A percentile compares a stretch with the other conserved stretches of the same genome.
phyloP scores from a whole-genome alignment of 768 basidiomycete genomes.

The Leucocoprinus sp. region DNA sequence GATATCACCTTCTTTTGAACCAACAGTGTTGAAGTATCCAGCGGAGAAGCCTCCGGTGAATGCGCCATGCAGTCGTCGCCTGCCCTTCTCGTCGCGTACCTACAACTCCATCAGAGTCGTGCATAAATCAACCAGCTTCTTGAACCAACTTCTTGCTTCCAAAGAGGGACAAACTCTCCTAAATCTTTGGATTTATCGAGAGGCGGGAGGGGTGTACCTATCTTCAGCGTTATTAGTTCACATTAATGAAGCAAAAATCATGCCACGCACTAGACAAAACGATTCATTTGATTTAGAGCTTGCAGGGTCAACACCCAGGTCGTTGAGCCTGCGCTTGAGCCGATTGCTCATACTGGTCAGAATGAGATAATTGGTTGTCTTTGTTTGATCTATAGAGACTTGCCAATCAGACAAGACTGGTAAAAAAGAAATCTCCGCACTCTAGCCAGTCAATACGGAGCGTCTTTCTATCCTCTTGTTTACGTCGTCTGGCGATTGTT shows the following conservation, averaged over 20 bases:
- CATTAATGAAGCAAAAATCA: not conserved
- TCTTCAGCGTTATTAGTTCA: constrained; percentile 35
- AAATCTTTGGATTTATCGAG: constrained; percentile 91
- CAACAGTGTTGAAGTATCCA: constrained; percentile 94
- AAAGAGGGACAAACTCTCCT: constrained; percentile 91
- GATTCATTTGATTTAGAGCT: constrained; percentile 70
- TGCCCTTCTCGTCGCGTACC: constrained; percentile 91
- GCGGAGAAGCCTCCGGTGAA: constrained; percentile 98
- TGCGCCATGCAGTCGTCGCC: constrained; percentile 90
- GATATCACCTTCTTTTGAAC: constrained; percentile 80
- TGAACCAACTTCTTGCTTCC: constrained; percentile 86
- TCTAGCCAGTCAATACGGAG: too few species aligned
- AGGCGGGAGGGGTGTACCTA: constrained; percentile 90
- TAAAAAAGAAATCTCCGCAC: not conserved
- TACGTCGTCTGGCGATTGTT: too few species aligned
- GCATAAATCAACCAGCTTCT: not conserved
- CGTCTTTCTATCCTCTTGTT: too few species aligned
- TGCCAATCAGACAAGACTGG: not conserved
- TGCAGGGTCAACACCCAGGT: constrained; percentile 65
- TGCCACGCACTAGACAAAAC: constrained; percentile 64
- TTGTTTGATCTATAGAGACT: not conserved
- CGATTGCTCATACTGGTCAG: constrained; percentile 32
- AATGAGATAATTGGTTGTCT: not conserved
- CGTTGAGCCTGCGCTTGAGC: constrained; percentile 80
- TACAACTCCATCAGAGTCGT: constrained; percentile 18